phyloP scores from a whole-genome alignment of 2,329 filamentous ascomycete species.

The Cephalotrichum gorgonifer region DNA sequence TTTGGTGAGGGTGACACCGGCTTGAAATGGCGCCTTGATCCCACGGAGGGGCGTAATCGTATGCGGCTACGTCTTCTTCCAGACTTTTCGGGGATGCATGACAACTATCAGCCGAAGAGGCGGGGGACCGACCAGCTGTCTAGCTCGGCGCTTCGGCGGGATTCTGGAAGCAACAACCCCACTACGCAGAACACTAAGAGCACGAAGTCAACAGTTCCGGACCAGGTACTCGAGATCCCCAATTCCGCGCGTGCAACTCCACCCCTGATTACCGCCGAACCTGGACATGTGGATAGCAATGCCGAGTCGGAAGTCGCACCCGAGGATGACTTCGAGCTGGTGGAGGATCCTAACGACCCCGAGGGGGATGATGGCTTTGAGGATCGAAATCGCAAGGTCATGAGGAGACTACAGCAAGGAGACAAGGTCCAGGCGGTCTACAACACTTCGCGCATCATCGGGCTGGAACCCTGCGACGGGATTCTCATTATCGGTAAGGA shows the following conservation, averaged over 20 bases:
- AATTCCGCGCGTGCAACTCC: not conserved
- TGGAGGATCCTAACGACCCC: conserved; percentile 83
- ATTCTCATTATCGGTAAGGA: conserved; percentile 89
- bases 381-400: conserved; percentile 96
- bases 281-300: not conserved
- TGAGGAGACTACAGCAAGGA: conserved; percentile 82
- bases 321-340: conserved; percentile 92
- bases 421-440: conserved; percentile 90
- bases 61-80: conserved; percentile 85
- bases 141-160: conserved; percentile 5
- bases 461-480: conserved; percentile 86
- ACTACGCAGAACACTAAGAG: conserved; percentile 6
- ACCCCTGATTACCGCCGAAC: not conserved
- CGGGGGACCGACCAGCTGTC: conserved; percentile 36
- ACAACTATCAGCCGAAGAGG: conserved; percentile 77
- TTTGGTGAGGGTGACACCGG: conserved; percentile 51
- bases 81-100: conserved; percentile 57
- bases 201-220: not conserved
- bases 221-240: not conserved
- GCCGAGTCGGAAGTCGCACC: conserved; percentile 26
- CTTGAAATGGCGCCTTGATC: conserved; percentile 83
- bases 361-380: conserved; percentile 69
- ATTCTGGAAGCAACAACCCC: conserved; percentile 4
- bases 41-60: conserved; percentile 88
- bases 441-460: conserved; percentile 90